Percentiles rank a stretch among this genome's conserved stretches.
These are phyloP conservation scores for Tricholoma sp. DNA, from an alignment of 768 basidiomycete genomes.

Conservation along the genomic window DNA sequence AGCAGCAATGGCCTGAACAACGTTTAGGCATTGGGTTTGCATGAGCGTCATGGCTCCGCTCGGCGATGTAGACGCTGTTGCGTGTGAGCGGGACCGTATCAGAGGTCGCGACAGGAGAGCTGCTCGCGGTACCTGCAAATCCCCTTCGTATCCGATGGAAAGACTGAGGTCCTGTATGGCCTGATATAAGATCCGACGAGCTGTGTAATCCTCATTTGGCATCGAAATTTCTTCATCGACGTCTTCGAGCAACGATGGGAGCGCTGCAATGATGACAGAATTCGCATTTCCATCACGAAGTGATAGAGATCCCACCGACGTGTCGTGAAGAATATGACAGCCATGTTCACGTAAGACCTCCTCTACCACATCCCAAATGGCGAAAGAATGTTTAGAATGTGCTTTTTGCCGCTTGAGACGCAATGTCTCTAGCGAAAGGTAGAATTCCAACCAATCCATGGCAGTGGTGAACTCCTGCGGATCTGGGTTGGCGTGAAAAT, in stretches of 20 bases:
- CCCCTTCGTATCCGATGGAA: slow-evolving; percentile 22
- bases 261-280: slow-evolving; percentile 15
- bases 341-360: slow-evolving; percentile 37
- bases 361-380: slow-evolving; percentile 41
- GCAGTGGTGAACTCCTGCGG: slow-evolving; percentile 33
- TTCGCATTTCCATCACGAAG: slow-evolving; percentile 6
- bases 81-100: neutral
- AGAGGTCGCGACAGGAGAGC: neutral
- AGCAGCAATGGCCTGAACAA: slow-evolving; percentile 19
- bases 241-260: neutral
- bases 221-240: neutral
- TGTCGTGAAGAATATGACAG: slow-evolving; percentile 30
- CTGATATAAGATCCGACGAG: slow-evolving; percentile 18
- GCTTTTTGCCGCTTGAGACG: slow-evolving; percentile 6
- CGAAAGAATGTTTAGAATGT: slow-evolving; percentile 11
- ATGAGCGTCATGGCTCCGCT: neutral
- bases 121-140: slow-evolving; percentile 12
- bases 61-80: neutral
- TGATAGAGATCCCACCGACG: slow-evolving; percentile 8
- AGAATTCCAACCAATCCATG: slow-evolving; percentile 40
- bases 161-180: slow-evolving; percentile 30
- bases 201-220: neutral
- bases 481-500: slow-evolving; percentile 7
- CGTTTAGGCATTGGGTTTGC: slow-evolving; percentile 4
- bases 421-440: slow-evolving; percentile 37